Percentiles rank a stretch among this genome's conserved stretches.
Evolutionary conservation across 2,329 filamentous ascomycete genomes (phyloP).

Genomic region (Ophiostoma angusticollis): DNA sequence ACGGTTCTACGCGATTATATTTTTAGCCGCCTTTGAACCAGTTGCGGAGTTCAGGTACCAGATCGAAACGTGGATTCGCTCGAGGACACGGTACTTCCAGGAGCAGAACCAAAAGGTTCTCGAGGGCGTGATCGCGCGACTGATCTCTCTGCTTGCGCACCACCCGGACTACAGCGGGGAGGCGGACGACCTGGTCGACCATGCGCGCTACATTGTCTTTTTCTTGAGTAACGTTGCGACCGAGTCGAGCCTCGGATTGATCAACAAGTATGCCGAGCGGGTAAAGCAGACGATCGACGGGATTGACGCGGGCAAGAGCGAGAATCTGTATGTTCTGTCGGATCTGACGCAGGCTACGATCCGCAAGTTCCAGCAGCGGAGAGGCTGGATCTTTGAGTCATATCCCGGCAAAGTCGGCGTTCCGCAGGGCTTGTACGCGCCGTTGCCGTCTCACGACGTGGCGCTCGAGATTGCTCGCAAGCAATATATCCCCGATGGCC

Average conservation of each 20-base stretch:
- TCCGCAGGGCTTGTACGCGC: constrained; percentile 64
- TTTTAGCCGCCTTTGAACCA: constrained; percentile 84
- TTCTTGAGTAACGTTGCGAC: constrained; percentile 74
- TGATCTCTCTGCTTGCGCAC: constrained; percentile 80
- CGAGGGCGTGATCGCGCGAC: constrained; percentile 67
- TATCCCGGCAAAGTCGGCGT: constrained; percentile 71
- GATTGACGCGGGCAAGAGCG: constrained; percentile 52
- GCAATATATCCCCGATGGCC: constrained; percentile 65
- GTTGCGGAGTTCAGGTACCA: constrained; percentile 57
- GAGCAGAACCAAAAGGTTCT: constrained; percentile 51
- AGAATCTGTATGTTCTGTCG: constrained; percentile 72
- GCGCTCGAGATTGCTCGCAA: constrained; percentile 80
- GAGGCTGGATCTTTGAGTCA: constrained; percentile 74
- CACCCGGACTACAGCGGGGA: constrained; percentile 76
- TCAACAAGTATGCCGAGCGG: constrained; percentile 84
- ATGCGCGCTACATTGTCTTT: constrained; percentile 79
- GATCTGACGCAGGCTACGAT: constrained; percentile 77
- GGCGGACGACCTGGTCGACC: constrained; percentile 60
- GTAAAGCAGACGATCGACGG: constrained; percentile 83
- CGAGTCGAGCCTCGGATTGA: constrained; percentile 74
- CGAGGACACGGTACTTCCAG: constrained; percentile 55
- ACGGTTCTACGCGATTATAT: constrained; percentile 81
- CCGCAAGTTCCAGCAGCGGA: constrained; percentile 73
- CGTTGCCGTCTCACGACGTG: constrained; percentile 60
- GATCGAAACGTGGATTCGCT: constrained; percentile 79